These are phyloP conservation scores for Paxillus rubicundulus DNA, from an alignment of 768 basidiomycete species.

Conservation along the genomic window DNA sequence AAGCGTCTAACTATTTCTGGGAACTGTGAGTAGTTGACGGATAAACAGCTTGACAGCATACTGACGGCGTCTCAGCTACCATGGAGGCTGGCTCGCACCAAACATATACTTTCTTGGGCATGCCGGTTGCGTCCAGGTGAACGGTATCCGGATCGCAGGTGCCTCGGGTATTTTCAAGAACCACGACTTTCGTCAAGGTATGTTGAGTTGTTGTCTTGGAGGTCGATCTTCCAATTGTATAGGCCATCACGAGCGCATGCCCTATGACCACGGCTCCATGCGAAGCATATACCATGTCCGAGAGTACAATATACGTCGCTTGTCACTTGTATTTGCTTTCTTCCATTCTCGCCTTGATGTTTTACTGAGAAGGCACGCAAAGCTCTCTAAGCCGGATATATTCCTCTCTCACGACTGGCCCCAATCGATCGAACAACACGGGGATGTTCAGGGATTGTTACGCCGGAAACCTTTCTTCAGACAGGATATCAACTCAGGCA, in stretches of 20 bases:
- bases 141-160: conserved; percentile 86
- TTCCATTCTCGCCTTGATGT: not conserved
- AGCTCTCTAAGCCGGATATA: conserved; percentile 64
- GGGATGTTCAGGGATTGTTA: conserved; percentile 63
- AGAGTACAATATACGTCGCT: conserved; percentile 74
- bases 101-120: conserved; percentile 96
- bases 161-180: conserved; percentile 89
- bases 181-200: conserved; percentile 71
- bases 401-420: conserved; percentile 99
- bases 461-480: conserved; percentile 76
- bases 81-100: conserved; percentile 95
- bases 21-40: conserved; percentile 66
- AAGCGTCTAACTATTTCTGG: conserved; percentile 95
- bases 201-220: conserved; percentile 6
- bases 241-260: conserved; percentile 82
- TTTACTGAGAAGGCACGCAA: not conserved
- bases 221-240: conserved; percentile 4
- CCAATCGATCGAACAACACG: conserved; percentile 75
- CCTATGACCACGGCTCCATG: conserved; percentile 70
- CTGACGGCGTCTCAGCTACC: conserved; percentile 55
- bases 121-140: conserved; percentile 84
- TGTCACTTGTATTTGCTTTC: conserved; percentile 58
- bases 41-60: not conserved
- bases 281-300: conserved; percentile 90
- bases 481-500: conserved; percentile 61